phyloP scores from a whole-genome alignment of 2,329 filamentous ascomycete species.

The Diaporthe vexans region DNA sequence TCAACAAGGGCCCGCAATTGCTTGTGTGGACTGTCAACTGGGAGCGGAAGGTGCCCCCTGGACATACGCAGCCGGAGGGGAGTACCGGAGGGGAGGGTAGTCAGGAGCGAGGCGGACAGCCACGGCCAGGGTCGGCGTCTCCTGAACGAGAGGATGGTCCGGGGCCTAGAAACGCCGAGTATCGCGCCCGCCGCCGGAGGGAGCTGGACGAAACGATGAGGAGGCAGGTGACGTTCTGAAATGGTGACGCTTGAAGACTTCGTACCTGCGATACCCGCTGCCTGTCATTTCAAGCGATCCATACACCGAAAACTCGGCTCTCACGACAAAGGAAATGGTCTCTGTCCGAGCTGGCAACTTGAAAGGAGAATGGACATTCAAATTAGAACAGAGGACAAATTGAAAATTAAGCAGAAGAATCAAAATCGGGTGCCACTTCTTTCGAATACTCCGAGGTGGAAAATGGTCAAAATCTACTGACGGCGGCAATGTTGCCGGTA shows the following conservation, averaged over 20 bases:
- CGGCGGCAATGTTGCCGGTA: background rate
- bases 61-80: too few species aligned
- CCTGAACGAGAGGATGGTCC: background rate
- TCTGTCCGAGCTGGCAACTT: background rate
- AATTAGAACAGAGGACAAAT: background rate
- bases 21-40: slow-evolving; percentile 24
- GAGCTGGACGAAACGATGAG: slow-evolving; percentile 7
- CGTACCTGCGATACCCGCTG: background rate
- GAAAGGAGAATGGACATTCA: background rate
- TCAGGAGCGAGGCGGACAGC: background rate
- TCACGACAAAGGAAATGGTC: background rate
- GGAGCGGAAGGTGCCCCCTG: background rate
- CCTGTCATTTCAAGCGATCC: too few species aligned
- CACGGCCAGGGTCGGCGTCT: background rate
- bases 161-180: background rate
- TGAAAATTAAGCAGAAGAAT: background rate
- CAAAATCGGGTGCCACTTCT: too few species aligned
- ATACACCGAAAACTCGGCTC: background rate
- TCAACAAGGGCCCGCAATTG: slow-evolving; percentile 26
- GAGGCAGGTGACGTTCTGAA: slow-evolving; percentile 14
- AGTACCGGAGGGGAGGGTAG: background rate
- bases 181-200: background rate
- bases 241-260: background rate
- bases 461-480: background rate
- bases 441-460: background rate